Percentiles rank a stretch among this genome's conserved stretches.
These are phyloP conservation scores for Lasiosphaeris hirsuta DNA, from an alignment of 495 filamentous ascomycete species.

Conservation along the genomic window DNA sequence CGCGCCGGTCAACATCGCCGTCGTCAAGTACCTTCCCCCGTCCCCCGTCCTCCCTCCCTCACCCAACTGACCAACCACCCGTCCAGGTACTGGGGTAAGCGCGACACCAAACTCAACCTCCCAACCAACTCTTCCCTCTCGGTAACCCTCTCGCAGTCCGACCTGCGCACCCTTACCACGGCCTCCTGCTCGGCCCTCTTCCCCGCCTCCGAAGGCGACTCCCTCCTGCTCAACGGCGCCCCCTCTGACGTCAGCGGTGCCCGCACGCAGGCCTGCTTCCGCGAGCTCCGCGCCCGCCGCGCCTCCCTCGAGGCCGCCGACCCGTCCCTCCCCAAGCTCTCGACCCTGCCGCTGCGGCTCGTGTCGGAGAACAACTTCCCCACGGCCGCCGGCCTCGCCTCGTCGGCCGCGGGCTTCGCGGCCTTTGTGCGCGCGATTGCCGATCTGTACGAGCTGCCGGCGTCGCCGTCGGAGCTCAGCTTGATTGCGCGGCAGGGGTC, in stretches of 20 bases:
- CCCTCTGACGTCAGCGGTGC: constrained; percentile 80
- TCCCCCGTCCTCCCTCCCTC: constrained; percentile 19
- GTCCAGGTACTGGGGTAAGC: constrained; percentile 94
- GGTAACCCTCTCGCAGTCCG: constrained; percentile 89
- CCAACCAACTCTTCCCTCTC: constrained; percentile 97
- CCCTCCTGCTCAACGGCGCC: constrained; percentile 78
- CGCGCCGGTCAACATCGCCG: constrained; percentile 97
- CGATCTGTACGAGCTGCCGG: constrained; percentile 79
- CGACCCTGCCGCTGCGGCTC: constrained; percentile 68
- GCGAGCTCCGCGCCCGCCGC: constrained; percentile 74
- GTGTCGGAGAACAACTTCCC: constrained; percentile 98
- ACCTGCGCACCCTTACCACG: constrained; percentile 92
- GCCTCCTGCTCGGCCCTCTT: constrained; percentile 83
- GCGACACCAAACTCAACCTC: constrained; percentile 86
- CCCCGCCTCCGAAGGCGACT: constrained; percentile 58
- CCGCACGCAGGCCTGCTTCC: constrained; percentile 87
- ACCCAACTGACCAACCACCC: constrained; percentile 9
- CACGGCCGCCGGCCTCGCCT: constrained; percentile 93
- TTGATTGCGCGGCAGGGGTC: constrained; percentile 92
- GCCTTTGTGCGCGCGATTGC: constrained; percentile 91
- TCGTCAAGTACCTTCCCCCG: constrained; percentile 72
- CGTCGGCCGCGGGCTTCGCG: constrained; percentile 90
- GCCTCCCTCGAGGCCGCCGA: constrained; percentile 67
- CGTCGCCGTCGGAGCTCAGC: constrained; percentile 73
- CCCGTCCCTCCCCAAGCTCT: constrained; percentile 71